Base-by-base conservation (phyloP, 2,329 filamentous ascomycete species). In the Colletotrichum brevisporum region DNA sequence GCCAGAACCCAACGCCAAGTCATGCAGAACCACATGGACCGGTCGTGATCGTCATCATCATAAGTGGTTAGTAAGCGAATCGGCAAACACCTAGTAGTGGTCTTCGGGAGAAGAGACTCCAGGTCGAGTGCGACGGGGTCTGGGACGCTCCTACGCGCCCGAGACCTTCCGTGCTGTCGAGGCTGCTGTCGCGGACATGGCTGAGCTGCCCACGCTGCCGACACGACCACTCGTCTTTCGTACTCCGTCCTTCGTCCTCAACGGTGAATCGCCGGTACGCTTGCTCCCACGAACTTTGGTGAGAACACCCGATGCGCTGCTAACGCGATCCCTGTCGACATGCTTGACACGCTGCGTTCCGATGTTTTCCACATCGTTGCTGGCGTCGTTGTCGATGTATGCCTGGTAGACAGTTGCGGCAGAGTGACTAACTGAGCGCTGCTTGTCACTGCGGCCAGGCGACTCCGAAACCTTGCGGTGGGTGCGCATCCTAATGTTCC, bases 341-440 rank as follows among this genome's bases (percentile, higher is more conserved):
- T 83, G 81, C 74, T 92, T 91, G 50, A 86, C 85, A 70, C 90
- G 88, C 39, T 84, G 79, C 26, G 83, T 80, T 39, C 90, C 90
- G 78, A 91, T 86, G 74, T 94, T 94, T 77, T 94, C 92, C 12
- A 88, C 87, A 73, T 94, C 92, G 69, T 92, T 88, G 21, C 89
- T 90, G 13, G 89, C 86, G 73, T 91, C 89, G 72, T 92, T 91
- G 74, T 92, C 89, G 64, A 91, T 86, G 26, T 65, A 70, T 43
- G 87, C 80, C 43, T 85, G 84, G 74, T 90, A 90, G 67, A 89
- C 90, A 3, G 91, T 91, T 0, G 92, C 92, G 13, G 92, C 91
- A 3, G 91, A 93, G 79, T 94, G 92, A 79, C 92, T 94, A 65
- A 92, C 88, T 0, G 94, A 92, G 55, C 93, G 87, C 82, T 90